Percentiles rank a stretch among this genome's conserved stretches.
Conservation (phyloP, 805 yeast species). For the Schwanniomyces vanrijiae region DNA sequence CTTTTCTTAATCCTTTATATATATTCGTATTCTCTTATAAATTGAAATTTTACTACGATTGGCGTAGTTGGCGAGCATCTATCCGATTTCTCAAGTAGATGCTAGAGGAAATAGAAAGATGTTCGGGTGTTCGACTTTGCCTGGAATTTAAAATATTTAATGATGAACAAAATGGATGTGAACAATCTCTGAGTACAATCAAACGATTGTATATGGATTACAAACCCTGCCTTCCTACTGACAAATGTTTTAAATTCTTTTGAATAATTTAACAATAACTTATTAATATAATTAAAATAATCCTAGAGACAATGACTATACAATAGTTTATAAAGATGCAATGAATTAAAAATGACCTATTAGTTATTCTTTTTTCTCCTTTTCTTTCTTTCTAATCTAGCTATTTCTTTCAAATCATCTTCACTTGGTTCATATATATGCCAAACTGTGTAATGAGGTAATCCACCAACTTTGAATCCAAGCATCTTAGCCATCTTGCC, state of each 20-base stretch:
- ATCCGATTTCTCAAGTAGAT: constrained; percentile 1
- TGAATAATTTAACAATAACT: neutral
- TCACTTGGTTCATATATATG: constrained; percentile 89
- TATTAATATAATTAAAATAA: neutral
- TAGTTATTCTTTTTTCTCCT: constrained; percentile 37
- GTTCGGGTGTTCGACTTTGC: constrained; percentile 18
- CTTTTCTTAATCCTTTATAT: no score
- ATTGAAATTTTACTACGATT: constrained; percentile 2
- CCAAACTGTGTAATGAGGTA: constrained; percentile 89
- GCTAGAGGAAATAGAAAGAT: neutral
- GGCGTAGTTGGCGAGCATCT: constrained; percentile 13
- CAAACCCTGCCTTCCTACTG: constrained; percentile 54
- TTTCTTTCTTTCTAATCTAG: constrained; percentile 64
- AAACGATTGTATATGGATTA: constrained; percentile 43
- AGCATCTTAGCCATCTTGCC: constrained; percentile 77
- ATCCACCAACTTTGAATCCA: constrained; percentile 83
- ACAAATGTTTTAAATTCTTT: constrained; percentile 20
- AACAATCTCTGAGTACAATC: constrained; percentile 49
- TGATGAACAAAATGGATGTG: constrained; percentile 51
- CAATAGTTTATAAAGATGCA: constrained; percentile 1
- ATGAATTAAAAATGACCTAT: neutral
- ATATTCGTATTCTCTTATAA: neutral
- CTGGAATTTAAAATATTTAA: constrained; percentile 16
- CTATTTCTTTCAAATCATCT: constrained; percentile 72
- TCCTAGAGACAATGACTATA: neutral